These are phyloP conservation scores for Asclepias syriaca DNA, from an alignment of 257 asterid genomes.

Conservation along the genomic window DNA sequence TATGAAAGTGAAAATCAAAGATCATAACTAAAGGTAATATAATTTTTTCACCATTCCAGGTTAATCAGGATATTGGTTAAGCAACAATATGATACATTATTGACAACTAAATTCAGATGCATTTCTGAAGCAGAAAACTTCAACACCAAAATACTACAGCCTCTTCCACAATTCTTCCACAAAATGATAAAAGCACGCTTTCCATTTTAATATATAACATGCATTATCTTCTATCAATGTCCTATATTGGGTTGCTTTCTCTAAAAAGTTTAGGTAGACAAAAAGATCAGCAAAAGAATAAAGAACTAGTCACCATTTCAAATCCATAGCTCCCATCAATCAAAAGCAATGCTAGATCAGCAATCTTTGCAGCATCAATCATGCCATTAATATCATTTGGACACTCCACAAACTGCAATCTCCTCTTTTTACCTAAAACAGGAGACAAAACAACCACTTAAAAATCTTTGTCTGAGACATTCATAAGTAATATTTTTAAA, in stretches of 20 bases:
- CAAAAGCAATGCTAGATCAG: conserved; percentile 90
- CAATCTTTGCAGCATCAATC: conserved; percentile 96
- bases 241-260: background rate
- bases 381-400: conserved; percentile 98
- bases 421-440: conserved; percentile 74
- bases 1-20: background rate
- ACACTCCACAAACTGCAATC: conserved; percentile 95
- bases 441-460: conserved; percentile 18
- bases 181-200: background rate
- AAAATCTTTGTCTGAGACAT: background rate
- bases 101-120: background rate
- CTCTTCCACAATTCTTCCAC: background rate
- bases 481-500: background rate
- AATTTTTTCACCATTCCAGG: background rate
- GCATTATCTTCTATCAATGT: background rate
- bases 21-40: background rate
- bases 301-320: conserved; percentile 72
- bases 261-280: background rate
- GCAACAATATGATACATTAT: background rate
- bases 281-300: background rate
- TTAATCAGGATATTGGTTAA: background rate
- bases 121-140: background rate
- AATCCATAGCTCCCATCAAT: conserved; percentile 99
- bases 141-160: background rate
- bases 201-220: background rate